These are phyloP conservation scores for Cutaneotrichosporon sp. DNA, from an alignment of 1,284 basidiomycete genomes.

Conservation along the genomic window DNA sequence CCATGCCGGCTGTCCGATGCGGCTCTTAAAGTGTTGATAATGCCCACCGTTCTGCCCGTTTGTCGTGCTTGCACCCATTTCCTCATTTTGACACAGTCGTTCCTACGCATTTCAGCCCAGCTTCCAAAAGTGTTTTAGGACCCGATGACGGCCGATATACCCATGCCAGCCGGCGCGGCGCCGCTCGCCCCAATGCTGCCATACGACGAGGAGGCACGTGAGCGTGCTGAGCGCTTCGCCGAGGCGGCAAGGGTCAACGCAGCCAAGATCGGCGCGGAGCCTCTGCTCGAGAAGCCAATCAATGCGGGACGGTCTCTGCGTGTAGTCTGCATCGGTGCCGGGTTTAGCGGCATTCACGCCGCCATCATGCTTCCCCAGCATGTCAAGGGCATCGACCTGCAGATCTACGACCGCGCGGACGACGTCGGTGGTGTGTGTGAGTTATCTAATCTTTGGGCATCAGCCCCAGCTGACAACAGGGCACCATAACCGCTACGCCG, in stretches of 20 bases:
- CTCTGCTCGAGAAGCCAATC: conserved; percentile 5
- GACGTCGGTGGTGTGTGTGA: conserved; percentile 19
- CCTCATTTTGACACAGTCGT: too few relatives aligned
- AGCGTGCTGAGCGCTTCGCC: neutral
- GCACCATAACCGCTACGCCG: conserved; percentile 34
- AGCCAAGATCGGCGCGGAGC: neutral
- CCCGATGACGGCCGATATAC: neutral
- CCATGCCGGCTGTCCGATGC: too few relatives aligned
- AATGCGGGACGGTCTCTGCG: conserved; percentile 6
- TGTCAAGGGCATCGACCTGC: conserved; percentile 8
- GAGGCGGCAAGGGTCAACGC: neutral
- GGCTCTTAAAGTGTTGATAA: too few relatives aligned
- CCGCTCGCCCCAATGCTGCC: neutral
- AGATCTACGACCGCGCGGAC: conserved; percentile 12
- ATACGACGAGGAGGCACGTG: neutral
- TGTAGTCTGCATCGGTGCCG: conserved; percentile 12
- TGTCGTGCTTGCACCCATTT: too few relatives aligned
- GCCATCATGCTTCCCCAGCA: conserved; percentile 10
- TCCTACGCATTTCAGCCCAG: too few relatives aligned
- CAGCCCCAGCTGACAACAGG: neutral
- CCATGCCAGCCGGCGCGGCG: neutral
- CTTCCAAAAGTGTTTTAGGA: too few relatives aligned
- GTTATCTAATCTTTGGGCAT: neutral
- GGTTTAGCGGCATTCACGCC: conserved; percentile 12
- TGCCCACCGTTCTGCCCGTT: too few relatives aligned